Base-by-base conservation (phyloP, 73 alveolate species). In the Paramecium biaurelia region DNA sequence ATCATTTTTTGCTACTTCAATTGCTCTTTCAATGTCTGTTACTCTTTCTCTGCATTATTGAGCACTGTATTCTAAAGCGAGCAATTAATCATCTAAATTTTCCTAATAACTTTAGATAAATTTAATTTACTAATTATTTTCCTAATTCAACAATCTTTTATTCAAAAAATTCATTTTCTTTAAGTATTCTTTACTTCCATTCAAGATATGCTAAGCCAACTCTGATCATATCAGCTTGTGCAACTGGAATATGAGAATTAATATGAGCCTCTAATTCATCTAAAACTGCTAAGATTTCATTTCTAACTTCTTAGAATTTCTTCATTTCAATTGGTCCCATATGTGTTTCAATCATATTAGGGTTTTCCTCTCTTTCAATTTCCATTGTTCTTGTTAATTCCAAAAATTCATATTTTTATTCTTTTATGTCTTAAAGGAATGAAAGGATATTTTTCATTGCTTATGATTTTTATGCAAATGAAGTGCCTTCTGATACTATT, bases 141-240 rank as follows among this genome's bases (percentile, higher is more conserved):
- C 76, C 74, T 79, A 79, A 79, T 38, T 79, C 90, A 24, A 42
- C 90, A 30, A 79, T 30, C 56, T 79, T 79, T 43, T 43, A 47
- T n/a, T 38, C 72, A 21, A 79, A 79, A 12, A 24, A 42, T 79
- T 79, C 90, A 47, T 79, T 79, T 34, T 79, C 90, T 47, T 79
- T 79, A 4, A 79, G 74, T 12, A 45, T 79, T 79, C 90, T 79
- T 26, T 41, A 32, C 14, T 79, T 79, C 90, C 90, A 79, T 79
- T 79, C 90, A 11, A 42, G 56, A 23, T 41, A 79, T 2, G 90
- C 90, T 43, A 79, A 30, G 1, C 90, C 90, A 20, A 79, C 90
- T 79, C 90, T 79, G 30, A 79, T 79, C 90, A 79, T 79, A 79
- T 79, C 32, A 7, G 70, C 56, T 79, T 79, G 47, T 41, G 76